Conservation (phyloP, 2,329 filamentous ascomycete genomes). For the Fusarium sp. region DNA sequence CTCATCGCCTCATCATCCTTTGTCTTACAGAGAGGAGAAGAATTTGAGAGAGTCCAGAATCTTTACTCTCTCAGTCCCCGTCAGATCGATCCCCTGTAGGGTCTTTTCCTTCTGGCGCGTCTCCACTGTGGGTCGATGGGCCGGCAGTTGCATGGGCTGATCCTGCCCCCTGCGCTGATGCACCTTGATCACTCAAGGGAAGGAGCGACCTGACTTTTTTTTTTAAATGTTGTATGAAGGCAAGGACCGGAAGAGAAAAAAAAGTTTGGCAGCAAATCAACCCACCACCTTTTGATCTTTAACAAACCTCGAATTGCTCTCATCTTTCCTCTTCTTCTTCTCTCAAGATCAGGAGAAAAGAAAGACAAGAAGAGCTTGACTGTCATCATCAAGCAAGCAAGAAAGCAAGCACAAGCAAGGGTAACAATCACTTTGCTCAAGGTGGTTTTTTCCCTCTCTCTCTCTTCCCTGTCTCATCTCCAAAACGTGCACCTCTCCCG, state of each 20-base stretch:
- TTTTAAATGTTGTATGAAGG: slow-evolving; percentile 9
- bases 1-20: background rate
- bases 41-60: background rate
- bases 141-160: slow-evolving; percentile 39
- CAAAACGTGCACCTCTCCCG: slow-evolving; percentile 30
- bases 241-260: slow-evolving; percentile 12
- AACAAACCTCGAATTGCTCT: background rate
- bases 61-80: background rate
- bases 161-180: slow-evolving; percentile 27
- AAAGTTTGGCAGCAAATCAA: slow-evolving; percentile 7
- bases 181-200: slow-evolving; percentile 33
- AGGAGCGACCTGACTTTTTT: slow-evolving; percentile 20
- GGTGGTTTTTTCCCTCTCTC: background rate
- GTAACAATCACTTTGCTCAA: background rate
- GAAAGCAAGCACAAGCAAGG: background rate
- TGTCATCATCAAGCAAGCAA: background rate
- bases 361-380: background rate
- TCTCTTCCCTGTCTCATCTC: slow-evolving; percentile 22
- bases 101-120: slow-evolving; percentile 30
- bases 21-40: background rate
- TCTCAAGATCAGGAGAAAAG: background rate
- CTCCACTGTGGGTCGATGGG: slow-evolving; percentile 32
- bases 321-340: background rate
- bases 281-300: background rate
- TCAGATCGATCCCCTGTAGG: slow-evolving; percentile 19